These are phyloP conservation scores for Coniochaeta sp. DNA, from an alignment of 2,329 filamentous ascomycete species.

Conservation along the genomic window DNA sequence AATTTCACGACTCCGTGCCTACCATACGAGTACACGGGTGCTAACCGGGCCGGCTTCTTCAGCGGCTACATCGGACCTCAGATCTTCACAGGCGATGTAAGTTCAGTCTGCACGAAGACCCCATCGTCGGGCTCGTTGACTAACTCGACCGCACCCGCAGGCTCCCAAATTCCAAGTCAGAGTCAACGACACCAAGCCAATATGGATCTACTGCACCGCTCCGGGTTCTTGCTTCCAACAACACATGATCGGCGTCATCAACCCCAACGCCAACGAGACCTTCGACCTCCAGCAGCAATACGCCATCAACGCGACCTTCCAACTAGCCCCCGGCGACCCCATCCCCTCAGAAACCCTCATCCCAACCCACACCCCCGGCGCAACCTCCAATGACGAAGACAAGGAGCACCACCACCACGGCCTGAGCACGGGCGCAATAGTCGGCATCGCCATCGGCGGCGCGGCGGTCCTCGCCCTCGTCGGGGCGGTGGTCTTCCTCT, in stretches of 20 bases:
- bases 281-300: constrained; percentile 38
- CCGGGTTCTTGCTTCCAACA: constrained; percentile 56
- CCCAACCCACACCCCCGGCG: constrained; percentile 11
- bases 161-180: not conserved
- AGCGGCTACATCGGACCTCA: constrained; percentile 41
- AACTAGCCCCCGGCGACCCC: constrained; percentile 48
- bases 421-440: constrained; percentile 42
- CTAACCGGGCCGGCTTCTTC: constrained; percentile 43
- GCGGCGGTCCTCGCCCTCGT: constrained; percentile 36
- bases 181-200: constrained; percentile 51
- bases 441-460: constrained; percentile 49
- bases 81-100: constrained; percentile 15
- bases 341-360: constrained; percentile 38
- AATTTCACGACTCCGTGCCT: constrained; percentile 55
- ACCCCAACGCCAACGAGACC: constrained; percentile 49
- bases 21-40: constrained; percentile 47
- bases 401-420: constrained; percentile 7
- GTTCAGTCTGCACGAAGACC: not conserved
- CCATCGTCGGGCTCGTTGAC: not conserved
- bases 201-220: constrained; percentile 66
- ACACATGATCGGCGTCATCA: constrained; percentile 72
- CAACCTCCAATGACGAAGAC: constrained; percentile 6
- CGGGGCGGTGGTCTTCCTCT: constrained; percentile 39
- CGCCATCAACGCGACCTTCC: constrained; percentile 40
- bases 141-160: not conserved